Evolutionary conservation across 768 basidiomycete genomes (phyloP).

Genomic region (Lentinula lateritia): DNA sequence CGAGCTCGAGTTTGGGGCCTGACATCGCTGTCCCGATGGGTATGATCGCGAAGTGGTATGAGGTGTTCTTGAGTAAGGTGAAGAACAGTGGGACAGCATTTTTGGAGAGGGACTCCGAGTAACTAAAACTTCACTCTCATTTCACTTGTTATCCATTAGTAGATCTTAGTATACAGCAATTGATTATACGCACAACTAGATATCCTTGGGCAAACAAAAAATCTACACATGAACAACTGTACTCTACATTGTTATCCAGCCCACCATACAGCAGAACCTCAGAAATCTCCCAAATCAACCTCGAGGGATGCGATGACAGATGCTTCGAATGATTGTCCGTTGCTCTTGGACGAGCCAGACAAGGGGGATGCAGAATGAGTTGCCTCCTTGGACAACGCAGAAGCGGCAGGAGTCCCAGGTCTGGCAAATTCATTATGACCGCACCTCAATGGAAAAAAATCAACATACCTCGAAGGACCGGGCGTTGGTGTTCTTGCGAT

Average conservation of each 20-base stretch:
- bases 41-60: conserved; percentile 67
- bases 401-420: conserved; percentile 42
- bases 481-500: conserved; percentile 34
- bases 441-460: conserved; percentile 7
- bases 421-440: conserved; percentile 12
- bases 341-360: conserved; percentile 21
- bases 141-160: no score
- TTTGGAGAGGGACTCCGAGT: conserved; percentile 43
- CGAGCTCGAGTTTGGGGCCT: conserved; percentile 35
- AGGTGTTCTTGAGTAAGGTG: conserved; percentile 56
- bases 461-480: conserved; percentile 47
- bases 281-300: conserved; percentile 78
- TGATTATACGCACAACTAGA: no score
- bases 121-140: neutral
- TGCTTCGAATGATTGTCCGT: conserved; percentile 44
- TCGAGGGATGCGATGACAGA: conserved; percentile 63
- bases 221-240: neutral
- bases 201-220: neutral
- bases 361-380: conserved; percentile 22
- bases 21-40: conserved; percentile 58
- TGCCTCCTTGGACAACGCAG: conserved; percentile 35
- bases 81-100: conserved; percentile 55
- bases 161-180: no score
- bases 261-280: conserved; percentile 9
- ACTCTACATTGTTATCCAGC: neutral